Conservation (phyloP, 352 stramenopile genomes). For the Pythium oligandrum region DNA sequence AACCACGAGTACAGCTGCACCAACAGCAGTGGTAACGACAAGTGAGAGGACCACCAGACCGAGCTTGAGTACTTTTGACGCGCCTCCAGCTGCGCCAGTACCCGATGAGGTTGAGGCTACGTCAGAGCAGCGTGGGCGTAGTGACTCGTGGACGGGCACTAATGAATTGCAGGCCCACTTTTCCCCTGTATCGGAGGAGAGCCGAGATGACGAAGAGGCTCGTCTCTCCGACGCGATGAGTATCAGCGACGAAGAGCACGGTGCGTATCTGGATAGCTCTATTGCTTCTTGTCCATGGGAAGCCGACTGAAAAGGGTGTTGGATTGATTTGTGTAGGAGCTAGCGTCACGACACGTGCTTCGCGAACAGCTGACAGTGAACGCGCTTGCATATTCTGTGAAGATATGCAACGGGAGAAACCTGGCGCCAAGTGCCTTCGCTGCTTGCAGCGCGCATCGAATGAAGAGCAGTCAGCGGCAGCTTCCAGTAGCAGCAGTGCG, state of each 20-base stretch:
- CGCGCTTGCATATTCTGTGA: constrained; percentile 11
- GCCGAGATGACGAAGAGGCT: constrained; percentile 27
- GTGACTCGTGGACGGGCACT: constrained; percentile 3
- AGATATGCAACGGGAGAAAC: constrained; percentile 5
- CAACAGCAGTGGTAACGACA: neutral
- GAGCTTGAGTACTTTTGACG: neutral
- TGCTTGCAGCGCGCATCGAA: neutral
- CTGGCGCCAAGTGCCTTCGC: constrained; percentile 4
- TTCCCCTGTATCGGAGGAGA: constrained; percentile 20
- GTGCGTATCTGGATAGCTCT: neutral
- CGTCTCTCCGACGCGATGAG: constrained; percentile 17
- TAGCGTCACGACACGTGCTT: neutral
- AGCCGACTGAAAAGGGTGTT: neutral
- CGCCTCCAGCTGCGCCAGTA: neutral
- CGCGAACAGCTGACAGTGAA: too few relatives aligned
- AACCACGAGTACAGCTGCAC: neutral
- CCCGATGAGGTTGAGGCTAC: too few relatives aligned
- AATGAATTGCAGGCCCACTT: constrained; percentile 7
- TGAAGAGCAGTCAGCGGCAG: neutral
- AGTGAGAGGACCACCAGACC: neutral
- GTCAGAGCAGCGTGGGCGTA: neutral
- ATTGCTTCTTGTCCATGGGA: too few relatives aligned
- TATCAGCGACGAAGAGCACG: constrained; percentile 16
- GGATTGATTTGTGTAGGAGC: neutral
- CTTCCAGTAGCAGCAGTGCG: too few relatives aligned